These are phyloP conservation scores for Leccinum subgranulosum DNA, from an alignment of 768 basidiomycete species.

Conservation along the genomic window DNA sequence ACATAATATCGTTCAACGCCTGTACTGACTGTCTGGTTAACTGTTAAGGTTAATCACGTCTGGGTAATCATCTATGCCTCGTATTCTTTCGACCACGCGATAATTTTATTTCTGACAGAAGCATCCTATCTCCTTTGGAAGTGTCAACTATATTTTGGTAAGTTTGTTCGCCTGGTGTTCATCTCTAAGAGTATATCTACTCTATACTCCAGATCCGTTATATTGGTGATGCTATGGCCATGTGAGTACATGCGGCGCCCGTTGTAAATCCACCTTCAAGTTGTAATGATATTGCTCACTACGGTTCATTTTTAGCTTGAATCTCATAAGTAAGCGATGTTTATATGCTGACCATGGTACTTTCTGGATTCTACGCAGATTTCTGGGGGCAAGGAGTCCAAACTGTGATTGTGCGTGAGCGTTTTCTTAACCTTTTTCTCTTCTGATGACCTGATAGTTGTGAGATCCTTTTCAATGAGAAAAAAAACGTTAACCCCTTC, in stretches of 20 bases:
- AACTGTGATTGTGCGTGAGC: constrained; percentile 6
- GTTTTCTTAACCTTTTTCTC: neutral
- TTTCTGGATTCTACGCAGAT: constrained; percentile 2
- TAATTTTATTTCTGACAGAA: constrained; percentile 4
- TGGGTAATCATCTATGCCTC: neutral
- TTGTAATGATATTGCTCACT: neutral
- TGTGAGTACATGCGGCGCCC: neutral
- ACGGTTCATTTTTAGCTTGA: constrained; percentile 3
- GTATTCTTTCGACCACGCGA: neutral
- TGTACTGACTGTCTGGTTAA: neutral
- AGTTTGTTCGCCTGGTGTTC: neutral
- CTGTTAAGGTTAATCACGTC: neutral
- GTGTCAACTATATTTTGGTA: constrained; percentile 11
- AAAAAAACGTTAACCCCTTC: neutral
- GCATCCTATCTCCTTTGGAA: constrained; percentile 9
- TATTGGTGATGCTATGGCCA: constrained; percentile 9
- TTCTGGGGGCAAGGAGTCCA: constrained; percentile 9
- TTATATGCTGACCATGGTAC: neutral
- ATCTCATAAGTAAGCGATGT: constrained; percentile 2
- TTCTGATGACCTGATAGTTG: constrained; percentile 13
- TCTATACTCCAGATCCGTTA: constrained; percentile 8
- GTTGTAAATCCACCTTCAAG: too few relatives aligned
- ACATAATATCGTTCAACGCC: neutral
- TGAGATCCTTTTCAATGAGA: constrained; percentile 2
- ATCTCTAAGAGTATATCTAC: neutral